Evolutionary conservation across 441 rosid species (phyloP).

Genomic region (Viola pubescens): DNA sequence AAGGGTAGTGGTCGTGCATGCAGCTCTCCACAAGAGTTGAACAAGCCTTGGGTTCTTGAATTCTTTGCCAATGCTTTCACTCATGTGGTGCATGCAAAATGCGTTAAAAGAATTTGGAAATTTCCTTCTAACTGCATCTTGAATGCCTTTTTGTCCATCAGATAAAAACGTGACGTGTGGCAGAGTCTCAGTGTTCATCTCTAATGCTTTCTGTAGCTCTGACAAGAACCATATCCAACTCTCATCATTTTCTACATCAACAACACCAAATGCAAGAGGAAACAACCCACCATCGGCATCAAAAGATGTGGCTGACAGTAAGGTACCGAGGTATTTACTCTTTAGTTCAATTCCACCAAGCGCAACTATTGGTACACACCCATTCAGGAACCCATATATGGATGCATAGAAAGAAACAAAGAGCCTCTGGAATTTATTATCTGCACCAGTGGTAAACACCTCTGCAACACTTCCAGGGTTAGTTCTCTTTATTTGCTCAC

Average conservation of each 20-base stretch:
- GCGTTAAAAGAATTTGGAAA: slow-evolving; percentile 38
- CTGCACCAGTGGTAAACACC: slow-evolving; percentile 38
- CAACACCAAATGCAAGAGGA: slow-evolving; percentile 54
- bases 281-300: slow-evolving; percentile 48
- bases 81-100: slow-evolving; percentile 36
- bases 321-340: slow-evolving; percentile 54
- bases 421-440: slow-evolving; percentile 42
- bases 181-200: slow-evolving; percentile 28
- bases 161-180: slow-evolving; percentile 38
- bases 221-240: slow-evolving; percentile 58
- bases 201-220: slow-evolving; percentile 40
- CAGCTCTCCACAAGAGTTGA: slow-evolving; percentile 56
- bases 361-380: slow-evolving; percentile 44
- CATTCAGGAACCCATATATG: slow-evolving; percentile 42
- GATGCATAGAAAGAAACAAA: slow-evolving; percentile 43
- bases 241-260: slow-evolving; percentile 42
- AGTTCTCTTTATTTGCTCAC: slow-evolving; percentile 41
- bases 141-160: slow-evolving; percentile 32
- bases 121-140: slow-evolving; percentile 31
- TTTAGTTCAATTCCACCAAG: slow-evolving; percentile 45
- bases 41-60: slow-evolving; percentile 49
- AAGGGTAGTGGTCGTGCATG: slow-evolving; percentile 32
- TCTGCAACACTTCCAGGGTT: slow-evolving; percentile 47
- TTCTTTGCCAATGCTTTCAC: slow-evolving; percentile 43
- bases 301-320: slow-evolving; percentile 48